Base-by-base conservation (phyloP, 2,329 filamentous ascomycete species). In the Cylindrodendrum hubeiense region DNA sequence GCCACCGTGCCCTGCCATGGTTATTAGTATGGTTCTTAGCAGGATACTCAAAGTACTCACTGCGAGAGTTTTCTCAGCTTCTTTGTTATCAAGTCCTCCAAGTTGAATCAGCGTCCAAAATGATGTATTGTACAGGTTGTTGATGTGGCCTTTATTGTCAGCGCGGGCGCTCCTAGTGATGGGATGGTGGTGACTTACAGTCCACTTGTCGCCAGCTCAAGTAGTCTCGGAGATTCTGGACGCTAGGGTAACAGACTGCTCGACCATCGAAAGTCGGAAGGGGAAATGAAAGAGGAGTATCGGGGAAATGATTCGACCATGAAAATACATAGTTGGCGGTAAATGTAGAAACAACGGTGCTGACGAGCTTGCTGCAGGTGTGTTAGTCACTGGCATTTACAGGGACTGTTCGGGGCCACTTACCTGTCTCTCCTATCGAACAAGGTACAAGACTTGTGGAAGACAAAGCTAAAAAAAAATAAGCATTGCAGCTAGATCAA, bases 131-230 rank as follows among this genome's bases (percentile, higher is more conserved):
- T 98, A 99, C 5, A 99, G 87, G 75, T 99, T 99, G 79, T 99
- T 99, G 74, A 99, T 97, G 78, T 99, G 96, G 70, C 93, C 93
- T 95, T 65, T 10, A 0, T 24, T 12, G 37, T 78, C 65, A 75
- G 71, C 30, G 33, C n/a, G 19, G 7, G 24, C 21, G 58, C 22
- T 2, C 5, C 1, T 8, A 17, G 28, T 5, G 30, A 3, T n/a
- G 13, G 30, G 15, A 4, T 5, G 13, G 17, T 6, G 24, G 15
- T 8, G 17, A 80, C 90, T 79, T 78, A 96, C 96, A 98, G 79
- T 99, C 96, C 46, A 93, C 96, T 80, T 99, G 96, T 72, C 96
- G 88, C 96, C 96, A 99, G 77, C 93, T 95, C 86, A 99, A 89
- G 79, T 99, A 99, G 81, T 99, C 96, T 26, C 95, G 87, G 70